Evolutionary conservation across 2,329 filamentous ascomycete species (phyloP).

Genomic region (Sordariomycetes sp.): DNA sequence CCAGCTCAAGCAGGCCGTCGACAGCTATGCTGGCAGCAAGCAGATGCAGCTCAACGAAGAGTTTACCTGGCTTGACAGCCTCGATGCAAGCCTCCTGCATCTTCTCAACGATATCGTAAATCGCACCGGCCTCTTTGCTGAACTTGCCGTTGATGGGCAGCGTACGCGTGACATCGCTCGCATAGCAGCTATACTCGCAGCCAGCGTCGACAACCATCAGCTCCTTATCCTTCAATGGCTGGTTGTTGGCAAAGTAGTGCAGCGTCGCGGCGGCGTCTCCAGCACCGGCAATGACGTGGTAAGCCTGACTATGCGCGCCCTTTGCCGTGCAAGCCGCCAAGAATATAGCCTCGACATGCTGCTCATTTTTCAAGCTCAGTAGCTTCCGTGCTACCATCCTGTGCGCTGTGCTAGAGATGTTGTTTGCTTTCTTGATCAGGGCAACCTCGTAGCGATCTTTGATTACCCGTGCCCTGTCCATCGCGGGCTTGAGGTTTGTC

Average conservation of each 20-base stretch:
- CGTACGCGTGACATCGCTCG: conserved; percentile 82
- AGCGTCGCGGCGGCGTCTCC: conserved; percentile 76
- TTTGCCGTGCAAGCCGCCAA: conserved; percentile 60
- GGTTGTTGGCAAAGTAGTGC: conserved; percentile 79
- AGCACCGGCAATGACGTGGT: conserved; percentile 79
- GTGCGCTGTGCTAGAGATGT: conserved; percentile 71
- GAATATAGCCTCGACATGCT: conserved; percentile 75
- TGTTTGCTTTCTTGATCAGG: conserved; percentile 72
- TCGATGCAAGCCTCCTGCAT: conserved; percentile 75
- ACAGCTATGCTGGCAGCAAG: conserved; percentile 66
- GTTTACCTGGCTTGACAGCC: conserved; percentile 57
- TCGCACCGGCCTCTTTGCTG: conserved; percentile 55
- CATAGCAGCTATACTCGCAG: conserved; percentile 77
- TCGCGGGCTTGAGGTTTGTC: conserved; percentile 53
- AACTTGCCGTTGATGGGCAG: conserved; percentile 68
- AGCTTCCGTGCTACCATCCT: conserved; percentile 59
- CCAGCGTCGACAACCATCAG: conserved; percentile 81
- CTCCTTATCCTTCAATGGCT: conserved; percentile 58
- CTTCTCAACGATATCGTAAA: conserved; percentile 68
- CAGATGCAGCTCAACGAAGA: conserved; percentile 64
- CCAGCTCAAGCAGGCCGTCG: conserved; percentile 59
- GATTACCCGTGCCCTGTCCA: conserved; percentile 71
- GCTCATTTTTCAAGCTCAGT: conserved; percentile 60
- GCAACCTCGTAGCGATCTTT: conserved; percentile 83
- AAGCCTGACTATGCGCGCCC: conserved; percentile 71